Percentiles rank a stretch among this genome's conserved stretches.
Conservation (phyloP, 495 filamentous ascomycete genomes). For the Glarea lozoyensis region DNA sequence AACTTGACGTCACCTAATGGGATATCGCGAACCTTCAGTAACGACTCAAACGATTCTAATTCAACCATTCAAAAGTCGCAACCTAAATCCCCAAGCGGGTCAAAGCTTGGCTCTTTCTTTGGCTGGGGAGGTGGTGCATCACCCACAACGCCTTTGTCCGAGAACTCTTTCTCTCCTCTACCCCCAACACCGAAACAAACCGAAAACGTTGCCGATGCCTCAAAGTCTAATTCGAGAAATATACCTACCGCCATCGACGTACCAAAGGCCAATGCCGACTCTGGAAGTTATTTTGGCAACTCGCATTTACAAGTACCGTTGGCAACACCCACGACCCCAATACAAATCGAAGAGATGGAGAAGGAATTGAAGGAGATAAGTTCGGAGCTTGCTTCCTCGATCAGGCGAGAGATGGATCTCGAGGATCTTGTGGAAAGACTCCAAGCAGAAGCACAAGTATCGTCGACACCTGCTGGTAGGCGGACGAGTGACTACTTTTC, state of each 20-base stretch:
- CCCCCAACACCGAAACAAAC: constrained; percentile 32
- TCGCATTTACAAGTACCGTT: constrained; percentile 36
- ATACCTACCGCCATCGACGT: constrained; percentile 27
- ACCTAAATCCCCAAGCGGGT: constrained; percentile 40
- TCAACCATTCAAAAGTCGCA: constrained; percentile 39
- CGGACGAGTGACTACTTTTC: constrained; percentile 97
- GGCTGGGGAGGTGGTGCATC: constrained; percentile 34
- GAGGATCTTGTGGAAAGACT: constrained; percentile 87
- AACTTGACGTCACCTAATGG: constrained; percentile 29
- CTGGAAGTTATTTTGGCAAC: constrained; percentile 32
- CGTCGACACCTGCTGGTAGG: constrained; percentile 53
- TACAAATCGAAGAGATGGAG: constrained; percentile 69
- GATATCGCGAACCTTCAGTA: constrained; percentile 15
- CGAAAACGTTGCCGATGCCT: constrained; percentile 14
- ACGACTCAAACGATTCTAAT: constrained; percentile 22
- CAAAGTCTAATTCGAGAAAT: constrained; percentile 24
- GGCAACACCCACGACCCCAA: constrained; percentile 24
- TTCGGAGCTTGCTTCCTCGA: constrained; percentile 83
- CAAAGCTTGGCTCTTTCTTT: constrained; percentile 42
- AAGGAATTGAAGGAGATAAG: constrained; percentile 89
- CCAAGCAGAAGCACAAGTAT: constrained; percentile 60
- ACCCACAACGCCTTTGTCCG: constrained; percentile 37
- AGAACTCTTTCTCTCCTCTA: constrained; percentile 40
- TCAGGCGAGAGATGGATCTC: constrained; percentile 90
- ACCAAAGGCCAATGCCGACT: constrained; percentile 26